Evolutionary conservation across 2,329 filamentous ascomycete genomes (phyloP), one percentile per base, ranked within the genome.

Genomic region (Fusarium foetens): DNA sequence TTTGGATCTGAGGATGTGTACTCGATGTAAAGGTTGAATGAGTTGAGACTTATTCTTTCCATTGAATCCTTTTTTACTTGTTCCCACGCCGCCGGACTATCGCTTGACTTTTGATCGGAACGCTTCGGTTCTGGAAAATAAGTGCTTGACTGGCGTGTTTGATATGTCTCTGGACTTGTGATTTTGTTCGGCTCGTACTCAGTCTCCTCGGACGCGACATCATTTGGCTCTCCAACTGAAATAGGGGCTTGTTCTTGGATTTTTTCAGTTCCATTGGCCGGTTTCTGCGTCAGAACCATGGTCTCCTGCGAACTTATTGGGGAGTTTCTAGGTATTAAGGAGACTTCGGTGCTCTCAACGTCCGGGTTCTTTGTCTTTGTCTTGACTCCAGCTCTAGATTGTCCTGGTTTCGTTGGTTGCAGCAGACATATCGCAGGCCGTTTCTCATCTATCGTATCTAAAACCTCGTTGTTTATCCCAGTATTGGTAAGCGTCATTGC

Each of bases 21-120:
- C 25, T 75, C 61, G 13, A 74, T 53, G 27, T 71, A 49, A 23
- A 71, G 42, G 29, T 52, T 52, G 11, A 75, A 19, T 27, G 58
- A 58, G 16, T 43, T 49, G 14, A 75, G 38, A 9, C 29, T 29
- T 6, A 68, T 27, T 11, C 21, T 16, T n/a, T 57, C 53, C 17
- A 51, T 59, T 10, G 25, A 49, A 13, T 63, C 41, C 25, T 61
- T 60, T 19, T 54, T 27, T 16, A 71, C 61, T 31, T 42, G 48
- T 33, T 49, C 43, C 71, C 71, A 68, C 6, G 29, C 16, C 3
- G 11, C 35, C 5, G 12, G 2, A 16, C 27, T 16, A 21, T 25
- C 8, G 27, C 29, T 43, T 19, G 46, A 8, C 19, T 31, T 45
- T 13, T 23, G 2, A 1, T 8, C 16, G 27, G 25, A 17, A 21